Conservation (phyloP, 805 yeast genomes). For the Yarrowia divulgata region DNA sequence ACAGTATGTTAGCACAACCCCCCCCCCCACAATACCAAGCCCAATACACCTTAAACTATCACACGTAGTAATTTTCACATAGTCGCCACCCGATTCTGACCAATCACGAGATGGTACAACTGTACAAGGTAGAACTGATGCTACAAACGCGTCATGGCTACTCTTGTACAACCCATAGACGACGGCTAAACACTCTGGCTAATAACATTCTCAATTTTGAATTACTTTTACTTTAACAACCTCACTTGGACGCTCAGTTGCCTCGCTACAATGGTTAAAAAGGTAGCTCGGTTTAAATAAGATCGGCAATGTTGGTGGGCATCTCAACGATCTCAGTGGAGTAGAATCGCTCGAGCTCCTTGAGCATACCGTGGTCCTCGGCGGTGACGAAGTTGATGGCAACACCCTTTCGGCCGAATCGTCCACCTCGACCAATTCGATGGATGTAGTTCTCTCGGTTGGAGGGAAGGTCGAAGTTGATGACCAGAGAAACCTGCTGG, state of each 20-base stretch:
- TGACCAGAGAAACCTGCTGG: constrained; percentile 94
- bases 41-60: background rate
- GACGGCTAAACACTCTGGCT: too few species aligned
- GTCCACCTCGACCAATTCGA: constrained; percentile 97
- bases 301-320: constrained; percentile 77
- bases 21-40: too few species aligned
- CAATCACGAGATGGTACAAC: background rate
- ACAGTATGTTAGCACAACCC: background rate
- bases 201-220: constrained; percentile 34
- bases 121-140: too few species aligned
- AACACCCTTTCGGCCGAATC: constrained; percentile 98
- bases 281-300: constrained; percentile 46
- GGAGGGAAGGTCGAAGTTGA: constrained; percentile 90
- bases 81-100: background rate
- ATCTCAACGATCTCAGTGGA: constrained; percentile 87
- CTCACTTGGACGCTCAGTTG: constrained; percentile 20
- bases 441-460: constrained; percentile 94
- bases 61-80: background rate
- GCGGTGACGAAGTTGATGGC: constrained; percentile 92
- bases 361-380: constrained; percentile 75
- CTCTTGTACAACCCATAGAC: too few species aligned
- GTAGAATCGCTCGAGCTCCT: constrained; percentile 87
- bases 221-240: constrained; percentile 36
- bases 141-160: too few species aligned
- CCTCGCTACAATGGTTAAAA: constrained; percentile 19